Base-by-base conservation (phyloP, 2,329 filamentous ascomycete genomes). In the Drechslerella stenobrocha region DNA sequence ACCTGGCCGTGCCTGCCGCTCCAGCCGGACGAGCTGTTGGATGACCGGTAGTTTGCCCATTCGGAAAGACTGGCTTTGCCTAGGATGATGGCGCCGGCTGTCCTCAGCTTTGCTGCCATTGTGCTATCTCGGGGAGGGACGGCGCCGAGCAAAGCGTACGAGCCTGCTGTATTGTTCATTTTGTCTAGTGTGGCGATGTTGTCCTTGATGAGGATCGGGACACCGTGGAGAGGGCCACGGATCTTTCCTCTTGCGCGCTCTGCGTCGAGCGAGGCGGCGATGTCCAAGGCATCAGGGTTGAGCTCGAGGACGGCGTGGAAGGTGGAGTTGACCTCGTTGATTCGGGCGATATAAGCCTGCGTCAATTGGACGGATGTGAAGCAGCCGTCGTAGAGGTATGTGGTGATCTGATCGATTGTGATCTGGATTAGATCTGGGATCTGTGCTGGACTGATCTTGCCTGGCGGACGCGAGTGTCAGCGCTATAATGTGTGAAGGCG, bases 151-250 rank as follows among this genome's bases (percentile, higher is more conserved):
- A 89, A 77, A 1, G 84, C 81, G 69, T 80, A 86, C 0, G 85
- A 88, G 1, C 86, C 86, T 2, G 84, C 78, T 0, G 82, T 84
- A 69, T 83, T 87, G 72, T 84, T 81, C 83, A 87, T 84, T 63
- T 78, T 74, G 72, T 87, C 84, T 1, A 76, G 74, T 0, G 84
- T 87, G 11, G 81, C 84, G 48, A 88, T 86, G 73, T 85, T 86
- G 75, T 86, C 82, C 74, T 88, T 88, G 76, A 87, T 78, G 3
- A 87, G 75, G 22, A 87, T 81, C 0, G 85, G 85, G 2, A 87
- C 79, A 3, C 85, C 85, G 73, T 87, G 84, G 0, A 87, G 77
- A 1, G 83, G 82, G 0, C 74, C 75, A 18, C 70, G 26, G 18
- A 67, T 44, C 3, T 69, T 67, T 22, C 72, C 71, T 2, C 35